Evolutionary conservation across 2,329 filamentous ascomycete genomes (phyloP), one percentile per base, ranked within the genome.

Genomic region (Colletotrichum cuscutae): DNA sequence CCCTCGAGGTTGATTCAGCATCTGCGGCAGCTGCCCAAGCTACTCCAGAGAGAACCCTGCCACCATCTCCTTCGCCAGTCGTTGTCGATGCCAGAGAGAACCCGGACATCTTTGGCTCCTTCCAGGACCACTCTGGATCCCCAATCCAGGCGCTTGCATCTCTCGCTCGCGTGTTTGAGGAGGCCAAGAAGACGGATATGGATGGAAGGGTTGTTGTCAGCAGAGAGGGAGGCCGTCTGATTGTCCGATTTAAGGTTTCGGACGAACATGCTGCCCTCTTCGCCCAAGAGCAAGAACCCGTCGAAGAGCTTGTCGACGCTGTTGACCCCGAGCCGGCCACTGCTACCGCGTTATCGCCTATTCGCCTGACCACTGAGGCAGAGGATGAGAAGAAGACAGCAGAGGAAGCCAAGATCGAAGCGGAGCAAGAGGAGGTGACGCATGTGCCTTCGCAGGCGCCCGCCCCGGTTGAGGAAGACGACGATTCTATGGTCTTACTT

Each of bases 181-280:
- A 70, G 19, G 54, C 54, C 5, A 37, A 57, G 46, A 67, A 70
- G 52, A 52, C 28, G 37, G 22, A 4, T 8, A 54, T 32, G n/a
- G 68, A 72, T 4, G 37, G 35, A 19, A 72, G 22, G 32, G 73
- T 74, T 11, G 4, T 67, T 6, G 54, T 74, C 6, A 56, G 35
- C 6, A 61, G 24, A 5, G 37, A 70, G 19, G 62, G 53, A 22
- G 74, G 52, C 5, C 74, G 72, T 1, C 28, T 74, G 19, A 59
- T 74, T 46, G 68, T 66, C 35, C 74, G 72, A 19, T 74, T 75
- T 67, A 74, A 73, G 69, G 52, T 75, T 37, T 62, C 72, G 30
- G 65, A 74, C 3, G 56, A 74, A 22, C 42, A 42, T 13, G 52
- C 57, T 15, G 63, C 46, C 2, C 13, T 61, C 4, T 42, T 72